Evolutionary conservation across 2,329 filamentous ascomycete genomes (phyloP).

Genomic region (Sarocladium kiliense): DNA sequence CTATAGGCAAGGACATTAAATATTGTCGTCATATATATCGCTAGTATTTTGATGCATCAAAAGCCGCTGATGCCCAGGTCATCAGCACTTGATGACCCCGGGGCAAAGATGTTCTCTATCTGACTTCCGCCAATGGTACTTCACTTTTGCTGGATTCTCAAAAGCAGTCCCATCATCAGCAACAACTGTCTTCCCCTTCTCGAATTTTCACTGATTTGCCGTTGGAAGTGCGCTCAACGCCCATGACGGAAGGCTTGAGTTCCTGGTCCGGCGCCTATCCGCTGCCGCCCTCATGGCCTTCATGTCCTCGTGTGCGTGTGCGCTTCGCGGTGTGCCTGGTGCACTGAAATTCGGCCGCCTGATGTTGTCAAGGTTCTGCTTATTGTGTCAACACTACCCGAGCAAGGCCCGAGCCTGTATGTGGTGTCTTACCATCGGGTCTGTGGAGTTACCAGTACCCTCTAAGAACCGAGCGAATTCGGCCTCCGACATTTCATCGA

Average conservation of each 20-base stretch:
- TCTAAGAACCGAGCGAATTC: constrained; percentile 17
- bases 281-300: constrained; percentile 28
- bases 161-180: background rate
- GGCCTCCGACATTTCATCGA: constrained; percentile 19
- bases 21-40: background rate
- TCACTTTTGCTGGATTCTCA: too few relatives aligned
- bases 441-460: background rate
- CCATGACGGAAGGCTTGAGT: background rate
- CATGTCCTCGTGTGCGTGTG: constrained; percentile 22
- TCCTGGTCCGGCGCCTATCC: constrained; percentile 20
- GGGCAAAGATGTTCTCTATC: background rate
- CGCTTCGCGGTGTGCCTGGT: background rate
- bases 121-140: too few relatives aligned
- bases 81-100: constrained; percentile 4
- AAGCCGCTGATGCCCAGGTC: background rate
- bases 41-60: background rate
- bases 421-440: background rate
- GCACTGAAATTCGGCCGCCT: constrained; percentile 13
- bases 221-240: background rate
- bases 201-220: background rate
- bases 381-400: constrained; percentile 4
- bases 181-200: background rate
- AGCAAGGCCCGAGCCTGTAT: background rate
- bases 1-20: too few relatives aligned
- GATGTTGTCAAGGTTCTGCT: constrained; percentile 28